Evolutionary conservation across 2,329 filamentous ascomycete species (phyloP).

Genomic region (Cadophora malorum): DNA sequence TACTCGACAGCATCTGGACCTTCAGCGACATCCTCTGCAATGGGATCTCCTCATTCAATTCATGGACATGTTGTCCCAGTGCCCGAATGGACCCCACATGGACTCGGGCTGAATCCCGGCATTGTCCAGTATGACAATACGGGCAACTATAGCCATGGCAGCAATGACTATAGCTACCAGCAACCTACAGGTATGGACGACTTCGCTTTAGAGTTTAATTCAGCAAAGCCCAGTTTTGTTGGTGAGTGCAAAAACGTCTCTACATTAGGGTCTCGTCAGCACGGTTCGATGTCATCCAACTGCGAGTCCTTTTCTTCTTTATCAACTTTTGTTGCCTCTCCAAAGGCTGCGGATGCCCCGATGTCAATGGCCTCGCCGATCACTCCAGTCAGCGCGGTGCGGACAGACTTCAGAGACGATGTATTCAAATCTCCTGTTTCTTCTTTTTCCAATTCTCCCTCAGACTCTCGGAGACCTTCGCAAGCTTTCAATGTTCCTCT

Average conservation of each 20-base stretch:
- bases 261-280: slow-evolving; percentile 45
- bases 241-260: slow-evolving; percentile 51
- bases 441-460: slow-evolving; percentile 45
- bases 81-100: slow-evolving; percentile 43
- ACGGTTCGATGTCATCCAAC: slow-evolving; percentile 39
- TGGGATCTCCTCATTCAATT: slow-evolving; percentile 45
- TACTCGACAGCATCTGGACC: slow-evolving; percentile 45
- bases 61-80: slow-evolving; percentile 40
- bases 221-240: slow-evolving; percentile 52
- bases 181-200: slow-evolving; percentile 46
- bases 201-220: slow-evolving; percentile 47
- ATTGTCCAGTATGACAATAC: slow-evolving; percentile 41
- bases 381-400: slow-evolving; percentile 38
- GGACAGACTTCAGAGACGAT: slow-evolving; percentile 34
- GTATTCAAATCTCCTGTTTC: slow-evolving; percentile 48
- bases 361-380: slow-evolving; percentile 40
- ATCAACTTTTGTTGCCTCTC: slow-evolving; percentile 40
- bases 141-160: slow-evolving; percentile 35
- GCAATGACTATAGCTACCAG: slow-evolving; percentile 42
- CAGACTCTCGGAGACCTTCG: slow-evolving; percentile 39
- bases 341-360: slow-evolving; percentile 35
- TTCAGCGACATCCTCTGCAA: slow-evolving; percentile 45
- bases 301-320: slow-evolving; percentile 40
- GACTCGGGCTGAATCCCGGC: slow-evolving; percentile 42
- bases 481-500: slow-evolving; percentile 36